phyloP scores from a whole-genome alignment of 192 early-diverging fungal genomes.

The Coemansia sp. region DNA sequence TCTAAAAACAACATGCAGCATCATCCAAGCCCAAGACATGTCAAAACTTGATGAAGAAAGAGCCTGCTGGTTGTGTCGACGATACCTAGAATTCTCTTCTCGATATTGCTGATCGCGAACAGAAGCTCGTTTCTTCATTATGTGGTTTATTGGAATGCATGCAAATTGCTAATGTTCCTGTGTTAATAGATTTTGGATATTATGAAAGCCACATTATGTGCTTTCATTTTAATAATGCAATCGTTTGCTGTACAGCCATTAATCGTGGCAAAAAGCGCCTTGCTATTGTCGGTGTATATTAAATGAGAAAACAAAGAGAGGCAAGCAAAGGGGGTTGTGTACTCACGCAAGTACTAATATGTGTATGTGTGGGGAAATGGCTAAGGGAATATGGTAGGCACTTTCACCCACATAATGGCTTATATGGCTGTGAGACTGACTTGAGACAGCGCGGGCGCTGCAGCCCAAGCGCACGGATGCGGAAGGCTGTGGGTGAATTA shows the following conservation, averaged over 20 bases:
- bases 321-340: not conserved
- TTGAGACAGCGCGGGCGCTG: conserved; percentile 4
- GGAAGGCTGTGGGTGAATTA: conserved; percentile 3
- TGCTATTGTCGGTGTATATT: not conserved
- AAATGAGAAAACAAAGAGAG: not conserved
- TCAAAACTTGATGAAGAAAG: not conserved
- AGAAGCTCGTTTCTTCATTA: not conserved
- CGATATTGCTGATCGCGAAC: not conserved
- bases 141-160: not conserved
- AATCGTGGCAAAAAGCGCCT: conserved; percentile 13
- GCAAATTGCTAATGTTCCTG: not conserved
- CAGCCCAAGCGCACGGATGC: not conserved
- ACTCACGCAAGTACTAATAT: not conserved
- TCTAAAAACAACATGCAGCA: not conserved
- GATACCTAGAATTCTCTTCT: not conserved
- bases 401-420: not conserved
- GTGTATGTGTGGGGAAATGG: not conserved
- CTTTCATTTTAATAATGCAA: conserved; percentile 11
- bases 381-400: not conserved
- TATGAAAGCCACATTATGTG: not conserved
- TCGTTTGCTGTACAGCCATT: not conserved
- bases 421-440: conserved; percentile 4
- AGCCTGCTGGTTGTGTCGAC: not conserved
- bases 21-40: not conserved
- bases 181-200: not conserved